Evolutionary conservation across 768 basidiomycete species (phyloP), one percentile per base, ranked within the genome.

Genomic region (Cystobasidiopsis lactophilus): DNA sequence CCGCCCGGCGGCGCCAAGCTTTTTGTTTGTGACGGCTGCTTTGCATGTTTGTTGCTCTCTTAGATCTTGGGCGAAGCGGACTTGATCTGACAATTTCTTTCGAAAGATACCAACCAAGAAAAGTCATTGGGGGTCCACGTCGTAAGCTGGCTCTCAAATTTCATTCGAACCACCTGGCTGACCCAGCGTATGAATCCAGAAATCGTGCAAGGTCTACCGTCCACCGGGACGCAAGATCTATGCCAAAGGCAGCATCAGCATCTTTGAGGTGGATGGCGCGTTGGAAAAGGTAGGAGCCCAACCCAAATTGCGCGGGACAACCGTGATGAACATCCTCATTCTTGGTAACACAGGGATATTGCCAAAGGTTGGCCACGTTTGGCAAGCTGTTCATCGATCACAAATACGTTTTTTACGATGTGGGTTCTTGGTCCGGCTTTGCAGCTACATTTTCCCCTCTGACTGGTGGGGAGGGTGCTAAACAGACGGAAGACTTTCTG

Each of bases 331-430:
- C 10, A 19, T 7, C 41, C 45, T n/a, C 14, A 47, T 30, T 23
- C 24, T 16, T 47, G 30, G 19, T 11, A n/a, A 11, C 39, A 2
- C 63, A 95, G 91, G 73, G 95, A 4, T 96, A 89, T 63, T 96
- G 89, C 66, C 91, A 96, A 66, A 91, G 91, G 62, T 70, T 98
- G 29, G 82, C 86, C 18, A 72, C 96, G 5, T 96, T 95, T 62
- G 91, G 89, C 29, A 96, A 96, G 67, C 72, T 96, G n/a, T 96
- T 98, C 66, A 95, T 96, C 62, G 93, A 96, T 62, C 81, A 89
- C 57, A 98, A 98, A 68, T 91, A 89, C 11, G 69, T 89, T 16
- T 89, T 84, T 67, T 91, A 85, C 62, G 85, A 89, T 84, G 85
- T 83, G 58, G 56, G 80, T 61, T 2, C 13, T 19, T 26, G n/a